Base-by-base conservation (phyloP, 768 basidiomycete genomes). In the Pulveroboletus sp. region DNA sequence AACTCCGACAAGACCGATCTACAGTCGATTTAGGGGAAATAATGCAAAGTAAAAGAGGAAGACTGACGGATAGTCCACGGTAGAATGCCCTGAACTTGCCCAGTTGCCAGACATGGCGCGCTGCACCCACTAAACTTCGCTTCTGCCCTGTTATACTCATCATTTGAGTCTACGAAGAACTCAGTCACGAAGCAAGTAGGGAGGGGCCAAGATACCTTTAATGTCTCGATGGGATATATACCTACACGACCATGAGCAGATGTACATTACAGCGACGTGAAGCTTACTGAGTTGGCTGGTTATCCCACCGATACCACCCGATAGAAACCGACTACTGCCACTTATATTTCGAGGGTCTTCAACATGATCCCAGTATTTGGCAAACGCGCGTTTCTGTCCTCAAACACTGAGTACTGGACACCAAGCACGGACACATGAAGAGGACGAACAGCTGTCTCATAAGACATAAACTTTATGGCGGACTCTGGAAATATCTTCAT, bases 401-500 rank as follows among this genome's bases (percentile, higher is more conserved):
- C 52, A 13, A 60, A 46, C 23, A 51, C 60, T 56, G 45, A 53
- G 51, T 51, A 52, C 36, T 29, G 55, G 43, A 42, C 43, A 42
- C 27, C 59, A n/a, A 52, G 45, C 36, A 49, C 17, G 40, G 32
- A 20, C 21, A 49, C 42, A 44, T 55, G 53, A 17, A 57, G 35
- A 53, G 44, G 37, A 78, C 87, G 68, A 59, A 94, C 92, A 46
- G 92, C 85, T 49, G 90, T 87, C 69, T 98, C 97, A 68, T 98
- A 98, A 4, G 90, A 69, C 58, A 94, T 84, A 74, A 99, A 98
- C 70, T 98, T 98, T 78, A 98, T 97, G 23, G 97, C 97, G 40
- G 93, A 97, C 74, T 98, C 95, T 5, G 94, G 94, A 54, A 97
- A 89, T 54, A 98, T 97, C 75, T 98, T 98, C 44, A 83, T 79